Evolutionary conservation across 2,329 filamentous ascomycete species (phyloP), one percentile per base, ranked within the genome.

Genomic region (Microcera coccophila): DNA sequence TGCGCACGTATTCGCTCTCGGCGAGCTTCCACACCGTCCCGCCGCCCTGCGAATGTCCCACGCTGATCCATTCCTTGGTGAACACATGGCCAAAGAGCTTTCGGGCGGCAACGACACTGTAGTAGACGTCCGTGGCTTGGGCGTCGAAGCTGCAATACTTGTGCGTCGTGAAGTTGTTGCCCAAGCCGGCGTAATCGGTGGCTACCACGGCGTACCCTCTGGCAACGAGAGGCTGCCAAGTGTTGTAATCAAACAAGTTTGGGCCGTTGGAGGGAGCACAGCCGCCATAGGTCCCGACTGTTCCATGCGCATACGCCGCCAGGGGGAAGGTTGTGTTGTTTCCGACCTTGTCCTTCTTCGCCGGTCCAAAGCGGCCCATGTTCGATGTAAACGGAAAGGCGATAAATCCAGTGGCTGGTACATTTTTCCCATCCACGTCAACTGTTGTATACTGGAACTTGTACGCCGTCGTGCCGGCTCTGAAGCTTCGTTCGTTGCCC

Each of bases 181-280:
- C 53, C 8, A 55, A 39, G 16, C 53, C 53, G 17, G 49, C 44
- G 31, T 50, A 57, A 38, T 57, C 54, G 10, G 54, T 50, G 11
- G 49, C 54, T 14, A 57, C 42, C 15, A 53, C 41, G 5, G 50
- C 50, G 20, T 48, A 53, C 2, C 48, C 50, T 11, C 36, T 31
- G 11, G 37, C 19, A 12, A 51, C 28, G 1, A 48, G 38, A 9
- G 38, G 31, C 15, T 42, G 32, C 50, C 50, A 53, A n/a, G 43
- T 49, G 7, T 16, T n/a, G 28, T 49, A 47, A 28, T 51, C 45
- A 22, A 43, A 51, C 10, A 51, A 24, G 11, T 11, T 36, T 2
- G 43, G 46, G 10, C 38, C 36, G n/a, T 42, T 42, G 3, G 50
- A 52, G 16, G 50, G 46, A 12, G 49, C 50, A 36, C 50, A 53